Evolutionary conservation across 2,329 filamentous ascomycete genomes (phyloP), one percentile per base, ranked within the genome.

Genomic region (Lecanosticta acicola): DNA sequence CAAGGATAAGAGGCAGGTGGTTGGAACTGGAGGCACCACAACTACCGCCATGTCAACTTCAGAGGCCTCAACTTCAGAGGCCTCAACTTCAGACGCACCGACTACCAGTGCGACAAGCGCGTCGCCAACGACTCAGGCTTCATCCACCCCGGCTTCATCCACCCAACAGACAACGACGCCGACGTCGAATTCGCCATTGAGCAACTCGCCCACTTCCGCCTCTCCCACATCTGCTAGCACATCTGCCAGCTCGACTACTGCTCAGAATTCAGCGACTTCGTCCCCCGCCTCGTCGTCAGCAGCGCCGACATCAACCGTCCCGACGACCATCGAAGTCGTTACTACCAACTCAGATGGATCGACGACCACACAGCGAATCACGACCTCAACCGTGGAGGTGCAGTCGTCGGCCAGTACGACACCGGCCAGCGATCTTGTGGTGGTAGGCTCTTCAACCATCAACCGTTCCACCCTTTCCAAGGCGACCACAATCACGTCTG

Each of bases 401-500:
- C n/a, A n/a, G n/a, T n/a, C n/a, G n/a, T 33, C 41, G 9, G 19
- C 41, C 13, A 17, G 29, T 13, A 50, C 58, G 8, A 56, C 56
- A 39, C 46, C 42, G 5, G 48, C 55, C 10, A 56, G 48, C 45
- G 51, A 56, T 36, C 13, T 58, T 11, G 53, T 60, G 29, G 54
- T 60, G 3, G 41, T 61, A 17, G 62, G 61, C 45, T 55, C 57
- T 32, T 58, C 56, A 8, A 65, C 65, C 46, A 65, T 66, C 50
- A 51, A 67, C 49, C 63, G 59, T 20, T 56, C 57, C 3, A 66
- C 62, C 5, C 51, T 66, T 39, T 54, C 54, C 33, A 53, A 53
- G 20, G 57, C 57, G 11, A 64, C 60, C 2, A 66, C 63, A 39
- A 55, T 67, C 43, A 73, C 69, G 19, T 66, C 66, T 2, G 59